Conservation (phyloP, 768 basidiomycete species). For the Scleroderma citrinum region DNA sequence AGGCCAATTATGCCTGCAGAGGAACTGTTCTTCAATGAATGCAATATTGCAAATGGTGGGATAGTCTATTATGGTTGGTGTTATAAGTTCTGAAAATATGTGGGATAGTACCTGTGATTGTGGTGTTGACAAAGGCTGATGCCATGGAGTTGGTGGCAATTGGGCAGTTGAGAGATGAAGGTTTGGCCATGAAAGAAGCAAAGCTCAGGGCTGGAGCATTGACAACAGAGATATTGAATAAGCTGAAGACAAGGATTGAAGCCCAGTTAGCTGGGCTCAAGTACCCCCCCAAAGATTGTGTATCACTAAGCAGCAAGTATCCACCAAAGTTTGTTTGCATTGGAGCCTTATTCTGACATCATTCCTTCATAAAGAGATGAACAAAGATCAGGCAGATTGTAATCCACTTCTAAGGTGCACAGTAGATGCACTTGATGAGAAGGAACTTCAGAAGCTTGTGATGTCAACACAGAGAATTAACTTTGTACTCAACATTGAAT, state of each 20-base stretch:
- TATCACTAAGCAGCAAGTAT: neutral
- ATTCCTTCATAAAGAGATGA: neutral
- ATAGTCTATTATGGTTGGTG: too few relatives aligned
- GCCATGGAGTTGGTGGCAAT: conserved; percentile 19
- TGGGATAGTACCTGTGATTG: conserved; percentile 32
- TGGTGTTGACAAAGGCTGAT: conserved; percentile 36
- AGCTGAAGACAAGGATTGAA: neutral
- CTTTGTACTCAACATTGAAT: neutral
- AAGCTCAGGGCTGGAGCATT: conserved; percentile 7
- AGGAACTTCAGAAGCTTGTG: neutral
- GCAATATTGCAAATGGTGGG: conserved; percentile 8
- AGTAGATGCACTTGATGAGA: neutral
- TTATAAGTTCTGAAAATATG: neutral
- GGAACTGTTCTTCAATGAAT: conserved; percentile 25
- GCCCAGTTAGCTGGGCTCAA: neutral
- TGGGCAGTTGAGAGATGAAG: conserved; percentile 6
- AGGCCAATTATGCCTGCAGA: conserved; percentile 28
- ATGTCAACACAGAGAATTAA: neutral
- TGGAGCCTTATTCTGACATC: neutral
- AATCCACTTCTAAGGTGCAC: neutral
- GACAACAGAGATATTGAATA: conserved; percentile 5
- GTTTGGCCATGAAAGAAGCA: conserved; percentile 7
- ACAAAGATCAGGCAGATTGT: neutral
- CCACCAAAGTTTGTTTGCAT: neutral
- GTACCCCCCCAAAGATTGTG: neutral